Evolutionary conservation across 176 grass and related monocot species (phyloP), one percentile per base, ranked within the genome.

Genomic region (Echinochloa phyllopogon): DNA sequence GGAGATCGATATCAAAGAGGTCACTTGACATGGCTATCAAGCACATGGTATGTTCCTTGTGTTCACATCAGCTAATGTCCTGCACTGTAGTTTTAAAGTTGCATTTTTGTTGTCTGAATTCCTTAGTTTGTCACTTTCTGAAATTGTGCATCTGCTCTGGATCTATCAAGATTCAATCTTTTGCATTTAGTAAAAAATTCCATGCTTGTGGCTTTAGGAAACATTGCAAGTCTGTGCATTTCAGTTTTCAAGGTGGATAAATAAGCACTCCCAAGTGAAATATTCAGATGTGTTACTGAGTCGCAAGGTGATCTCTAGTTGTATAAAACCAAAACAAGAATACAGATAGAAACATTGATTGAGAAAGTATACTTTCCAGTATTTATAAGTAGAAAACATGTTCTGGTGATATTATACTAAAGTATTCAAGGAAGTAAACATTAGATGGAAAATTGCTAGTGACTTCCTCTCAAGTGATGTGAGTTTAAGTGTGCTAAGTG

Each of bases 1-100:
- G 94, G 79, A 93, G 94, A 69, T 91, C 88, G n/a, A 99, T 99
- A 58, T 99, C 96, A 40, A 99, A 94, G 91, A 99, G 89, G 57
- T 99, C 96, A 48, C 88, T 99, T 68, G 96, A 99, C 81, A 96
- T 99, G 96, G 96, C 96, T 48, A 92, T 99, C 77, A 92, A 82
- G 87, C 96, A 99, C 62, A 99, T 99, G 96, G 96, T 99, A 99
- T 76, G 78, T 55, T 66, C 40, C 41, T 61, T 86, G 41, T 83
- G 52, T 85, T 52, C 40, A 78, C 40, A 72, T 86, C 48, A 73
- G 10, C 43, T 41, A 86, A 33, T 58, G 29, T 39, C 38, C n/a
- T 14, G 21, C 17, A 70, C 21, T 62, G 38, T 90, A 43, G 61
- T 50, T 88, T 50, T 8, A 25, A 21, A 12, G 18, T 63, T 53